Base-by-base conservation (phyloP, 345 rosid species). In the Murraya koenigii region DNA sequence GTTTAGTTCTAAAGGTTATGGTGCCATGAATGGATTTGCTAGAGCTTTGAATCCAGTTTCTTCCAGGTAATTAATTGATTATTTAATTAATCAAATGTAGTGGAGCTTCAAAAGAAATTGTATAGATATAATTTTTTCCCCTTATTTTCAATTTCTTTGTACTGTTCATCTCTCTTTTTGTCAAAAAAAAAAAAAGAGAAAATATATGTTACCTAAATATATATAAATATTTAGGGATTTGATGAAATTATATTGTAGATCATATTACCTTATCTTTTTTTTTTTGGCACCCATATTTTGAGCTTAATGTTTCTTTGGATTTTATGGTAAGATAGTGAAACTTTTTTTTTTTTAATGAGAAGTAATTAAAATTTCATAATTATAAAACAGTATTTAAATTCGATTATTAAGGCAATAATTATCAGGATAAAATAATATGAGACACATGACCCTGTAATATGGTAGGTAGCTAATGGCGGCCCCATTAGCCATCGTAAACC, bases 1-100 rank as follows among this genome's bases (percentile, higher is more conserved):
- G 58, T 96, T 96, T 66, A 96, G 95, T 80, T 96, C 99, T 3
- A 96, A 94, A 80, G 97, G 99, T 9, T 94, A 94, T 81, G 94
- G 99, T 64, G 97, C 94, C 66, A 86, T 96, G 79, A 96, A 90
- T 86, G 98, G 97, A 7, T 86, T 94, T 62, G 95, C 97, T 8
- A 89, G 94, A 79, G 93, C 95, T 78, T 78, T 94, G 83, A 94
- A 96, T 85, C 98, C 98, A 33, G 99, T 93, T 59, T 88, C 98
- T 4, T 94, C 98, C 71, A 87, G 95, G 89, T 93, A 76, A 87
- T 78, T 25, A 56, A 35, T 36, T 10, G 15, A 2, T 69, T 49
- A 9, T 14, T 0, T 1, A 6, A 36, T 1, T 44, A 39, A 65
- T 60, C 25, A 8, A 22, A 47, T 49, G 11, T 33, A 13, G 14